A percentile compares a stretch with the other conserved stretches of the same genome.
Evolutionary conservation across 2,329 filamentous ascomycete genomes (phyloP).

Genomic region (Talaromyces verruculosus): DNA sequence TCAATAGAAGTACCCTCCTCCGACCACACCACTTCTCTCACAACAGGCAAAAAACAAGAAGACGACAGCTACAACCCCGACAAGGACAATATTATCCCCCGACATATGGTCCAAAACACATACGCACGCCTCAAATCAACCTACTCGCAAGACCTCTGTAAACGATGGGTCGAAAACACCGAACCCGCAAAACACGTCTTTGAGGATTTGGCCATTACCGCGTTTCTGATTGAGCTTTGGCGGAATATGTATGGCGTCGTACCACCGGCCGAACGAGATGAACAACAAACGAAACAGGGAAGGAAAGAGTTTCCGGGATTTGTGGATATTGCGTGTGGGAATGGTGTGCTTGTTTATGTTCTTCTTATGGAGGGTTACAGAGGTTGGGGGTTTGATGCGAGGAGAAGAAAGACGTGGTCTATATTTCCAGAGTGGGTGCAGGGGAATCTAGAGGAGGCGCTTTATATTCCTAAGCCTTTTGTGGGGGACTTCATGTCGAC

Average conservation of each 20-base stretch:
- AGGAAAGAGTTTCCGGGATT: constrained; percentile 71
- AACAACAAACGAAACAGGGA: neutral
- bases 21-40: neutral
- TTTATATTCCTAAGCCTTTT: constrained; percentile 60
- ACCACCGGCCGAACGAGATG: constrained; percentile 25
- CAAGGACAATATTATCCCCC: constrained; percentile 78
- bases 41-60: constrained; percentile 19
- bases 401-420: constrained; percentile 79
- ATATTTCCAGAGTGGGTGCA: constrained; percentile 60
- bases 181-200: constrained; percentile 92
- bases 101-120: constrained; percentile 74
- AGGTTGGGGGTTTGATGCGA: constrained; percentile 90
- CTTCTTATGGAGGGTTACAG: constrained; percentile 75
- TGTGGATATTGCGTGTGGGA: constrained; percentile 93
- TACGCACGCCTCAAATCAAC: constrained; percentile 77
- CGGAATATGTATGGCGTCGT: constrained; percentile 67
- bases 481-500: constrained; percentile 28
- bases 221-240: constrained; percentile 93
- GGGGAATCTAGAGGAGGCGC: constrained; percentile 56
- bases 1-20: too few species aligned
- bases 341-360: constrained; percentile 84
- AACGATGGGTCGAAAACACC: constrained; percentile 81
- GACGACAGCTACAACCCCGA: constrained; percentile 74
- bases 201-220: constrained; percentile 86
- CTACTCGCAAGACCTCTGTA: constrained; percentile 70